Conservation (phyloP, 768 basidiomycete species). For the Lactarius deliciosus region DNA sequence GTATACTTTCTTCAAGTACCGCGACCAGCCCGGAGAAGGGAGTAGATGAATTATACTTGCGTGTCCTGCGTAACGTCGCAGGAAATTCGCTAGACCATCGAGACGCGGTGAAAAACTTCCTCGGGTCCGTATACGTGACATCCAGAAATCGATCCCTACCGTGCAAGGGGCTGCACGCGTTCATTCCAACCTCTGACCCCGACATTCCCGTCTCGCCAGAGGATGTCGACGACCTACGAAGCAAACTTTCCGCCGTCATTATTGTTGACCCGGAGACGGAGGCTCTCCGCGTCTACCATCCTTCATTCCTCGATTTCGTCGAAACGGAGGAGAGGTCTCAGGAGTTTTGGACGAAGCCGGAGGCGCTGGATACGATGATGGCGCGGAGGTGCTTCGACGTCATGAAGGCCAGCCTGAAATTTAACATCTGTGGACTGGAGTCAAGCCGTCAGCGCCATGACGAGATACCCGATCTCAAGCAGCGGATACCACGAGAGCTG, state of each 20-base stretch:
- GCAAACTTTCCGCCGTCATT: not conserved
- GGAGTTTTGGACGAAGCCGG: not conserved
- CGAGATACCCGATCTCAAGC: not conserved
- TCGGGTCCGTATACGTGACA: not conserved
- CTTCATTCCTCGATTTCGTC: not conserved
- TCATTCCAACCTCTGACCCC: not conserved
- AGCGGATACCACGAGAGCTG: not conserved
- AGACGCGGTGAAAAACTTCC: not conserved
- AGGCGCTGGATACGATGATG: not conserved
- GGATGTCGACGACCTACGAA: not conserved
- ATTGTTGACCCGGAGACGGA: not conserved
- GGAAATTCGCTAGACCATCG: not conserved
- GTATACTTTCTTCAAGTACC: not conserved
- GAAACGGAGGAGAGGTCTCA: not conserved
- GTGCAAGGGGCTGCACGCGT: not conserved
- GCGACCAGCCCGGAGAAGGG: not conserved
- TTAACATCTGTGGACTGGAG: not conserved
- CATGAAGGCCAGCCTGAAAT: not conserved
- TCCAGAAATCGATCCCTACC: not conserved
- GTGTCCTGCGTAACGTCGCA: not conserved
- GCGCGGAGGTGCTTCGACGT: not conserved
- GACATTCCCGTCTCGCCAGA: not conserved
- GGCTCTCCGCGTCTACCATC: not conserved
- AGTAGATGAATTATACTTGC: not conserved
- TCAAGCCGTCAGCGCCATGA: not conserved